Evolutionary conservation across 495 filamentous ascomycete genomes (phyloP), one percentile per base, ranked within the genome.

Genomic region (Platismatia glauca): DNA sequence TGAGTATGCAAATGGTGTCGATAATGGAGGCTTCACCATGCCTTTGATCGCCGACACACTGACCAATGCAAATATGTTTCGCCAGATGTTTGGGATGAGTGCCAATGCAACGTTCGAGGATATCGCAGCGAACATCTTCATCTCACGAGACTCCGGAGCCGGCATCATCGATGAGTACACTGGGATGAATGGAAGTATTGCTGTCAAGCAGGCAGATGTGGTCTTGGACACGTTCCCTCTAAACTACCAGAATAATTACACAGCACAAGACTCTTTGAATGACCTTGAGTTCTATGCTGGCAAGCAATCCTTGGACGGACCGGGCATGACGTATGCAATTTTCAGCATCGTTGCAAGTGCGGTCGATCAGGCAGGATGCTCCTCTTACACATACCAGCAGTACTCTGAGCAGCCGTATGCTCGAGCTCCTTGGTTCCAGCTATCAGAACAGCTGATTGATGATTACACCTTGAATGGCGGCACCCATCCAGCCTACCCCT

Each of bases 11-110:
- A 91, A 91, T 67, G 76, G 83, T 37, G 71, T 88, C 24, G 79
- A 87, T 67, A 88, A 89, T 29, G 85, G 86, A 50, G 88, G 84
- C 31, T 91, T 83, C 68, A 91, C 88, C 1, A 88, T 88, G 76
- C 81, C 86, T 0, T 74, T 88, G 12, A 83, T 89, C 61, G 82
- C 75, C 39, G 75, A 78, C 68, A 86, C 80, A 20, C 79, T 82
- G 63, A 74, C 64, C 7, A 73, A 80, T 57, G 82, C 84, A 13
- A 86, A 86, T 65, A 41, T 67, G 7, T 81, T 87, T 67, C 82
- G 83, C 38, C 64, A 73, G 22, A 70, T 85, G 34, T 81, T 89
- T 65, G 82, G 80, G 29, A 66, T 83, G n/a, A 66, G 72, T 3
- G 64, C 71, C 7, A 81, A 84, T 35, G 65, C 76, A 4, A 82